Evolutionary conservation across 1,139 yeast genomes (phyloP), one percentile per base, ranked within the genome.

Genomic region (Pneumocystis sp.): DNA sequence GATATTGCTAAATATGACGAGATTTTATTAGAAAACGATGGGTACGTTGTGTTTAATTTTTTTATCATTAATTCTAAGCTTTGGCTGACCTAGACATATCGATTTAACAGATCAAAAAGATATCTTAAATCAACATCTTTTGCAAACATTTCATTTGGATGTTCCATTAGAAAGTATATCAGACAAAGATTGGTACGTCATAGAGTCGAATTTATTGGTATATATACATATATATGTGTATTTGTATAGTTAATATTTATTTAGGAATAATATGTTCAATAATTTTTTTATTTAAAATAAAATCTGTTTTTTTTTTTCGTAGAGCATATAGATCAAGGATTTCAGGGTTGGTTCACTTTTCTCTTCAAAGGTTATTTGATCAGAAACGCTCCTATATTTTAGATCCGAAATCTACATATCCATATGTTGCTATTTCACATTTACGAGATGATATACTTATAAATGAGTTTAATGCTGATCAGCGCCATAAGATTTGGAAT

Each of bases 391-490:
- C 37, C 15, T 45, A 61, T 50, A 42, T 44, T 50, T 61, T 19
- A 17, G 59, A 61, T 42, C 60, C 60, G 6, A 60, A 61, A 25
- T 37, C 63, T 42, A 61, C 57, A 42, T 60, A 50, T 31, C 66
- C 66, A 19, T 42, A 44, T 44, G 65, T 59, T 59, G 44, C 61
- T 40, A 66, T 88, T 19, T 85, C 86, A 61, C 96, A 88, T 71
- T 79, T 90, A 59, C 81, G 96, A 65, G 96, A 89, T 74, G 80
- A 83, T 68, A 80, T 87, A 61, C 77, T 88, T 57, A 72, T 75
- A 5, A 79, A 78, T 44, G 70, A 72, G 63, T 74, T 79, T 3
- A 77, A 79, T 66, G 81, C 76, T 76, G 62, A 78, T 77, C 75
- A 75, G 65, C 81, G 81, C 66, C 80, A 82, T 66, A 72, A 76